Evolutionary conservation across 345 rosid genomes (phyloP).

Genomic region (Hevea brasiliensis): DNA sequence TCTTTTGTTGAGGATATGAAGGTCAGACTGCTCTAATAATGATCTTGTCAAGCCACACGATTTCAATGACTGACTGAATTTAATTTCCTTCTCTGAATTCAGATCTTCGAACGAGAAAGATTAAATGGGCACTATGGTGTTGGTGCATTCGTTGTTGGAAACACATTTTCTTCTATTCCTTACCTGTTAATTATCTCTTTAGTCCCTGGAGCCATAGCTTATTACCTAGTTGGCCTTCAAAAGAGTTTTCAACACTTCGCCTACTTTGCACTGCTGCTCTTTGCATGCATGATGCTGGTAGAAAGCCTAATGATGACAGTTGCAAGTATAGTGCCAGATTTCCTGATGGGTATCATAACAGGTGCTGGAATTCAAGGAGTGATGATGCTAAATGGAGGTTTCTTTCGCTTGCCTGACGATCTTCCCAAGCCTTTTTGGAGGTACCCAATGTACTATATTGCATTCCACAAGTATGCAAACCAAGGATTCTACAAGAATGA

Average conservation of each 20-base stretch:
- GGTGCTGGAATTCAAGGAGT: conserved; percentile 56
- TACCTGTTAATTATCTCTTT: conserved; percentile 38
- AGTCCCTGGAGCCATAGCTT: conserved; percentile 49
- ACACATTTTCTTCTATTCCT: conserved; percentile 50
- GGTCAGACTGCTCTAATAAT: not conserved
- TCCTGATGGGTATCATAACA: conserved; percentile 54
- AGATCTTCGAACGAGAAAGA: conserved; percentile 55
- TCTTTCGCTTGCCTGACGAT: conserved; percentile 43
- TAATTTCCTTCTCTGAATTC: not conserved
- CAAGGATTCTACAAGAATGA: conserved; percentile 41
- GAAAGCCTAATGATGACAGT: conserved; percentile 64
- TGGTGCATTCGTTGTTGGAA: conserved; percentile 47
- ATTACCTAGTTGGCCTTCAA: conserved; percentile 45
- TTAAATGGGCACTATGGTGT: conserved; percentile 56
- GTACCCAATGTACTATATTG: conserved; percentile 48
- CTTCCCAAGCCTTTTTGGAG: conserved; percentile 47
- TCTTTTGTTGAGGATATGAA: conserved; percentile 55
- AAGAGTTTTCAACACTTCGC: conserved; percentile 36
- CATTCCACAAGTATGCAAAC: conserved; percentile 33
- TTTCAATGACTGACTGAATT: not conserved
- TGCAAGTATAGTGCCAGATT: conserved; percentile 53
- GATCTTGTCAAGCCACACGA: not conserved
- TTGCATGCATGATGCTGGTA: conserved; percentile 40
- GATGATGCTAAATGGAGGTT: conserved; percentile 52
- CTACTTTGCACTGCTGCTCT: conserved; percentile 39